Base-by-base conservation (phyloP, 306 rosid species). In the Cucumis cinereus region DNA sequence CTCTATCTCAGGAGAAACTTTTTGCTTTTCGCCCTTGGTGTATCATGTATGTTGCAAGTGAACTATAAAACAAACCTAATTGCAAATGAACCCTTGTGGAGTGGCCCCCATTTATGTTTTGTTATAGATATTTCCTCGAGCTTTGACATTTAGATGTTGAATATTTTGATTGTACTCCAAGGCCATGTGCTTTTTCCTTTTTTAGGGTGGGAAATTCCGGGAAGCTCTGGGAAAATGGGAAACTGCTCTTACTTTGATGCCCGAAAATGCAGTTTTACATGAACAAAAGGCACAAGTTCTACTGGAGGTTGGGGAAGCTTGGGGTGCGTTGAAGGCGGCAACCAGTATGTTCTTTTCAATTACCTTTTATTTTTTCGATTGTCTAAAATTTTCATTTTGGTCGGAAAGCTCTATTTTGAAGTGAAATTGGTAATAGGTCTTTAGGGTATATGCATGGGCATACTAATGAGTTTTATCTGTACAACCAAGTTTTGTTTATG, bases 141-240 rank as follows among this genome's bases (percentile, higher is more conserved):
- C 68, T 28, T 19, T 75, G 66, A 40, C 59, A 41, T 22, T 56
- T n/a, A 12, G 35, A 9, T 56, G 20, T 35, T 10, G 66, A 75
- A 40, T 10, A 17, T 35, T 36, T 15, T 41, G 17, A 14, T 45
- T 58, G 13, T 20, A 41, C 71, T 56, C 54, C 24, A 59, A 41
- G 15, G 56, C 41, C 68, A 45, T 55, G 14, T 22, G 52, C 16
- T 12, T 11, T 40, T 49, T n/a, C 11, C 8, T 24, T 28, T 75
- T 84, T 79, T 81, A 93, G 98, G 88, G 78, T 17, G 94, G 94
- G 73, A 91, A 84, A 77, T 91, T 81, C 73, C 77, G 88, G 72
- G 97, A 90, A 83, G 98, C 97, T 17, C 77, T 91, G 55, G 85
- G 96, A 33, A 93, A 93, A 87, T 91, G 97, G 98, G 94, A 91